Percentiles rank a stretch among this genome's conserved stretches.
phyloP scores from a whole-genome alignment of 768 basidiomycete species.

The Rhizopogon sp. region DNA sequence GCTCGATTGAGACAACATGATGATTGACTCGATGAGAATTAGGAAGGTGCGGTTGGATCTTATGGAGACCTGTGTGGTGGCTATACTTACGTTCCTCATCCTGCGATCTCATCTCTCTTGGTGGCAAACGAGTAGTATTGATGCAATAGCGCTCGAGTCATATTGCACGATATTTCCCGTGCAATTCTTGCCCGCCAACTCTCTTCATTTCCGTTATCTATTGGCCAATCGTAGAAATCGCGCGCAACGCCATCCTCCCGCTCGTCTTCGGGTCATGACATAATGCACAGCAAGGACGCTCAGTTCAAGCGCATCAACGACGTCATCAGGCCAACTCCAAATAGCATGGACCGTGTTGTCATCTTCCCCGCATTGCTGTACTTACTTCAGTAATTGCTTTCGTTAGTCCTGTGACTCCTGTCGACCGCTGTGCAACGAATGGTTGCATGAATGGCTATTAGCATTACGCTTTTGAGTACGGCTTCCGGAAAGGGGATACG shows the following conservation, averaged over 20 bases:
- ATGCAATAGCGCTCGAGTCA: background rate
- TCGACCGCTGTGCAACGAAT: background rate
- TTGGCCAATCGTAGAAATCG: background rate
- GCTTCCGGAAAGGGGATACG: background rate
- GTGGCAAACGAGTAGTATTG: background rate
- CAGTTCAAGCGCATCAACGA: background rate
- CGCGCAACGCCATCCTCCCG: background rate
- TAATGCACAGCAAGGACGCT: background rate
- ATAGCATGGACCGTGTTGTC: background rate
- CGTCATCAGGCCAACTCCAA: background rate
- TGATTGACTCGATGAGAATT: slow-evolving; percentile 1
- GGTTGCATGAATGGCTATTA: background rate
- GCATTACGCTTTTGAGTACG: background rate
- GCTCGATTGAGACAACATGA: background rate
- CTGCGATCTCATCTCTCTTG: background rate
- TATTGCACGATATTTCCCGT: background rate
- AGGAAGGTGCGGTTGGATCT: background rate
- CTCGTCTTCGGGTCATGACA: background rate
- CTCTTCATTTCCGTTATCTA: background rate
- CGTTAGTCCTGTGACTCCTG: too few relatives aligned
- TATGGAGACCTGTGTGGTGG: slow-evolving; percentile 4
- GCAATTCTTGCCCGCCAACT: background rate
- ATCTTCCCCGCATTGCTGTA: background rate
- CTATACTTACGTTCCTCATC: slow-evolving; percentile 1
- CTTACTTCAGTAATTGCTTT: background rate